Evolutionary conservation across 2,329 filamentous ascomycete genomes (phyloP).

Genomic region (Plenodomus tracheiphilus): DNA sequence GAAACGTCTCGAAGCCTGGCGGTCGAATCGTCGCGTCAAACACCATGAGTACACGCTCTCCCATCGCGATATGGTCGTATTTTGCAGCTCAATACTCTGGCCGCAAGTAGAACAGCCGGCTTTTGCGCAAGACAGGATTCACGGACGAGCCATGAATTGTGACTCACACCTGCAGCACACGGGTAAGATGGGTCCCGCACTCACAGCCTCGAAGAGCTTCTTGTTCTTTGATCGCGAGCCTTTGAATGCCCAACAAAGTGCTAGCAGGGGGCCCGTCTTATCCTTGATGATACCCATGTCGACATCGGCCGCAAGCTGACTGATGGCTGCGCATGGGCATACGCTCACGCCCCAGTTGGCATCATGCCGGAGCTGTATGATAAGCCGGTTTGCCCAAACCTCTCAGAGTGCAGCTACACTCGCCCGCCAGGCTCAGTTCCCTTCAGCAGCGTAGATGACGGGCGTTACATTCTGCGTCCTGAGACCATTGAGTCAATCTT

Average conservation of each 20-base stretch:
- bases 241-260: too few species aligned
- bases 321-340: slow-evolving; percentile 65
- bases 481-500: slow-evolving; percentile 65
- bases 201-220: too few species aligned
- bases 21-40: slow-evolving; percentile 46
- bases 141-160: slow-evolving; percentile 29
- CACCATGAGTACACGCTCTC: slow-evolving; percentile 43
- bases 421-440: slow-evolving; percentile 42
- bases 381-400: slow-evolving; percentile 49
- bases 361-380: slow-evolving; percentile 64
- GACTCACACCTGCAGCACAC: slow-evolving; percentile 50
- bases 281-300: slow-evolving; percentile 55
- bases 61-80: slow-evolving; percentile 48
- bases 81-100: slow-evolving; percentile 39
- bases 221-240: too few species aligned
- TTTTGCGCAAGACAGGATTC: slow-evolving; percentile 13
- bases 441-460: slow-evolving; percentile 55
- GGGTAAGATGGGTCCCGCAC: too few species aligned
- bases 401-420: slow-evolving; percentile 21
- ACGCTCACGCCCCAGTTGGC: slow-evolving; percentile 58
- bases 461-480: slow-evolving; percentile 53
- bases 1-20: slow-evolving; percentile 39
- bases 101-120: slow-evolving; percentile 31
- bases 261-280: too few species aligned
- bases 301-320: slow-evolving; percentile 60